Evolutionary conservation across 306 rosid genomes (phyloP).

Genomic region (Castanea crenata): DNA sequence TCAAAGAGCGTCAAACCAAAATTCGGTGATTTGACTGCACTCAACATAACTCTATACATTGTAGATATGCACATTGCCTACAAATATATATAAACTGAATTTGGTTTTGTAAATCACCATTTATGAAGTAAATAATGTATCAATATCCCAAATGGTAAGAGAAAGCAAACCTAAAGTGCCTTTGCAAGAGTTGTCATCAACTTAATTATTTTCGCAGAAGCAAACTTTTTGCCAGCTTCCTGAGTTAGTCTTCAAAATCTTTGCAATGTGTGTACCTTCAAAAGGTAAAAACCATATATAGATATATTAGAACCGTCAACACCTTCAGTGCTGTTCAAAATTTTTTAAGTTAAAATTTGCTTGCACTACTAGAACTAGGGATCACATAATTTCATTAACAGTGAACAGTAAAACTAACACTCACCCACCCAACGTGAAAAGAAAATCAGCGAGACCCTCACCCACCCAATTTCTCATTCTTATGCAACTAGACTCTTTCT

Average conservation of each 20-base stretch:
- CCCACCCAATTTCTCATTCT: neutral
- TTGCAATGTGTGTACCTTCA: constrained; percentile 83
- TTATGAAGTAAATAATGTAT: too few species aligned
- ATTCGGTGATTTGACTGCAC: too few species aligned
- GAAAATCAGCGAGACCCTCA: neutral
- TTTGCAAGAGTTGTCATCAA: constrained; percentile 56
- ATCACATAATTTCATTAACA: neutral
- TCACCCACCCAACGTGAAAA: neutral
- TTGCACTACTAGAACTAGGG: neutral
- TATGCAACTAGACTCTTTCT: neutral
- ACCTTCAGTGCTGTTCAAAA: constrained; percentile 19
- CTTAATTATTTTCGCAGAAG: constrained; percentile 90
- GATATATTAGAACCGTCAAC: constrained; percentile 11
- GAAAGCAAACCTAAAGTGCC: too few species aligned
- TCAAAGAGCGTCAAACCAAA: too few species aligned
- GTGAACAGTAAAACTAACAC: neutral
- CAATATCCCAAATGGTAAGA: too few species aligned
- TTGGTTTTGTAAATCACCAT: too few species aligned
- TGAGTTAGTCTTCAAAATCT: constrained; percentile 83
- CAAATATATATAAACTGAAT: too few species aligned
- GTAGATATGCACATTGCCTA: too few species aligned
- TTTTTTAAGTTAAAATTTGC: neutral
- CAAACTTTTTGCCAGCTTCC: constrained; percentile 87
- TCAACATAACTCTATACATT: too few species aligned
- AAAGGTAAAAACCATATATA: constrained; percentile 4